Conservation (phyloP, 495 filamentous ascomycete genomes). For the Xylaria sp. region DNA sequence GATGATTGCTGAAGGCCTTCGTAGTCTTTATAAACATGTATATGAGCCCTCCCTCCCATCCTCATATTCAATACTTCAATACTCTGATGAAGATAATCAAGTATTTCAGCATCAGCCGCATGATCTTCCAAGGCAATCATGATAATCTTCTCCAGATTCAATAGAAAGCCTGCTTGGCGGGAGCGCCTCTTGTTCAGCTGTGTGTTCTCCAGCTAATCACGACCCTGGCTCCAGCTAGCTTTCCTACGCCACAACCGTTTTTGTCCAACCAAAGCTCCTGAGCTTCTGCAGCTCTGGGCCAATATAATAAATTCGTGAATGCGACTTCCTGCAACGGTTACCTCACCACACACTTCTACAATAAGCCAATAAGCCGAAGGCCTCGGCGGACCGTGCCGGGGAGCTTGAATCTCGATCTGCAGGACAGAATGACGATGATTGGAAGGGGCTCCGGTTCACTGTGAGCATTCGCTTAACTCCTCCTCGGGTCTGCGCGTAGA, state of each 20-base stretch:
- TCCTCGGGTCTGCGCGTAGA: not conserved
- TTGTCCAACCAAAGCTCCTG: not conserved
- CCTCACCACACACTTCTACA: not conserved
- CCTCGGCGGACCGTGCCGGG: not conserved
- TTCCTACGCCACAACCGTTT: not conserved
- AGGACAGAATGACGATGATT: not conserved
- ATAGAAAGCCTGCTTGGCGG: not conserved
- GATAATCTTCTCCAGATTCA: conserved; percentile 21
- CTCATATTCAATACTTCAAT: not conserved
- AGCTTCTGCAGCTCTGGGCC: not conserved
- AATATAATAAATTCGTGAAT: not conserved
- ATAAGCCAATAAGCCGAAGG: not conserved
- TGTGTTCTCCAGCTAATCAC: conserved; percentile 15
- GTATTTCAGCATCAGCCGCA: not conserved
- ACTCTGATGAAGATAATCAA: not conserved
- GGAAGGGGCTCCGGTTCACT: not conserved
- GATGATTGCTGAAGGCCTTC: not conserved
- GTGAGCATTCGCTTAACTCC: not conserved
- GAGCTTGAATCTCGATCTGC: not conserved
- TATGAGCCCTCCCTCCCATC: not conserved
- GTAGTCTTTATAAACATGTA: not conserved
- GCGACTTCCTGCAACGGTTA: not conserved
- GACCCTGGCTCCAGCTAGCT: not conserved
- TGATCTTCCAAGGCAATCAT: not conserved
- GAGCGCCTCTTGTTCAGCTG: conserved; percentile 14